Base-by-base conservation (phyloP, 345 rosid genomes). In the Dovyalis caffra region DNA sequence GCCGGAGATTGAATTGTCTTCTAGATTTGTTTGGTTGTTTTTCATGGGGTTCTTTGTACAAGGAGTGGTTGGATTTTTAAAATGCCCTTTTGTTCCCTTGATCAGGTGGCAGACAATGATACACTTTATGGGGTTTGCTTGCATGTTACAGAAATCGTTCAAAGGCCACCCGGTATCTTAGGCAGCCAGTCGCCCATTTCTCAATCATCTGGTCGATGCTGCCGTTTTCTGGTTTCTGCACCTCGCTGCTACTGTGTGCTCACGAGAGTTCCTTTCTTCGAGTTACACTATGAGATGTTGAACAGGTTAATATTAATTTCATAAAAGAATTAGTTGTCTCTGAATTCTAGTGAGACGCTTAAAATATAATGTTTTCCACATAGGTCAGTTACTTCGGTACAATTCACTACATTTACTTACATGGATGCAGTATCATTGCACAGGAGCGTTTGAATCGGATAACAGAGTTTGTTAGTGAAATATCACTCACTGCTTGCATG, bases 181-280 rank as follows among this genome's bases (percentile, higher is more conserved):
- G 88, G 90, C 75, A 80, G 79, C 74, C 80, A 87, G 25, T 86
- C 94, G 61, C 89, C 94, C 60, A 80, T 86, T 82, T 77, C 80
- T 49, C 78, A 76, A 68, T 80, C 87, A 69, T 73, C 90, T 73
- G 90, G 89, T 80, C 86, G 85, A 79, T 81, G 86, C 80, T 82
- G 89, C 79, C 93, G 86, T 68, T 90, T 87, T 93, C 80, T 95
- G 80, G 91, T 90, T 81, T 90, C 99, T 79, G 99, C 98, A 7
- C 99, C 96, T 82, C 99, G 99, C 74, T 95, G 99, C 84, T 95
- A 95, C 76, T 95, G 99, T 82, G 53, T 95, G 85, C 85, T 95
- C 63, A 91, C 99, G 28, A 88, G 92, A 86, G 91, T 88, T 77
- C 99, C 98, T 40, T 95, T 93, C 87, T 95, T 95, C 82, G 97